Evolutionary conservation across 768 basidiomycete genomes (phyloP).

Genomic region (Boletus reticulatus): DNA sequence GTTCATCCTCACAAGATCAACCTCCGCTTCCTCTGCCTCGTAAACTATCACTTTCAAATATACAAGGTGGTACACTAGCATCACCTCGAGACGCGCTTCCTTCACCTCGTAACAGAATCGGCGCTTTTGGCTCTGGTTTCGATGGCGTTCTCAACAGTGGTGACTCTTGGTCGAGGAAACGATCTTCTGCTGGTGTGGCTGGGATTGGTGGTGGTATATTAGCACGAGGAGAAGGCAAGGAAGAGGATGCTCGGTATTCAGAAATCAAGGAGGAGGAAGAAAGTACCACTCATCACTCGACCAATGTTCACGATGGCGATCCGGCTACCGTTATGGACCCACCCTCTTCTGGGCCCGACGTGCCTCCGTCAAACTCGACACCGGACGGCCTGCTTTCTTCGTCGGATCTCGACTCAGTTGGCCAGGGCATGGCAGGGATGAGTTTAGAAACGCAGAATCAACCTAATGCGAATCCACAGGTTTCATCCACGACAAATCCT

Average conservation of each 20-base stretch:
- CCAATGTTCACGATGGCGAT: conserved; percentile 7
- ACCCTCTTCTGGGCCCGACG: conserved; percentile 8
- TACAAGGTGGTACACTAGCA: conserved; percentile 46
- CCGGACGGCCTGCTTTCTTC: conserved; percentile 8
- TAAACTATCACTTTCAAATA: conserved; percentile 66
- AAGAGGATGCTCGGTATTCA: conserved; percentile 38
- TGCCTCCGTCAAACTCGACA: conserved; percentile 4
- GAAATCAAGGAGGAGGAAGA: conserved; percentile 66
- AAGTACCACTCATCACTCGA: conserved; percentile 2
- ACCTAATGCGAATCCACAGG: conserved; percentile 3
- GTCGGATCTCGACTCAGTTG: conserved; percentile 7
- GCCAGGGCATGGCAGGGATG: conserved; percentile 13
- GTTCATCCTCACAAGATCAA: conserved; percentile 47
- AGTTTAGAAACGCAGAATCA: conserved; percentile 12
- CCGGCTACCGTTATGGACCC: conserved; percentile 6
- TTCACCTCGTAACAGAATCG: conserved; percentile 63
- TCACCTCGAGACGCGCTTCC: conserved; percentile 61
- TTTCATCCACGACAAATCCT: conserved; percentile 7
- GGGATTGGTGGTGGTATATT: conserved; percentile 38
- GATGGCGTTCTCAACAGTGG: conserved; percentile 69
- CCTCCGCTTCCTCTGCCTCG: conserved; percentile 53
- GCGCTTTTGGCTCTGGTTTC: conserved; percentile 57
- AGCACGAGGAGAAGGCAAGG: conserved; percentile 41
- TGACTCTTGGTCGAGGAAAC: conserved; percentile 70
- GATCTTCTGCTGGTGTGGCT: conserved; percentile 53